These are phyloP conservation scores for Diutina scorzettiae DNA, from an alignment of 1,139 yeast species.

Conservation along the genomic window DNA sequence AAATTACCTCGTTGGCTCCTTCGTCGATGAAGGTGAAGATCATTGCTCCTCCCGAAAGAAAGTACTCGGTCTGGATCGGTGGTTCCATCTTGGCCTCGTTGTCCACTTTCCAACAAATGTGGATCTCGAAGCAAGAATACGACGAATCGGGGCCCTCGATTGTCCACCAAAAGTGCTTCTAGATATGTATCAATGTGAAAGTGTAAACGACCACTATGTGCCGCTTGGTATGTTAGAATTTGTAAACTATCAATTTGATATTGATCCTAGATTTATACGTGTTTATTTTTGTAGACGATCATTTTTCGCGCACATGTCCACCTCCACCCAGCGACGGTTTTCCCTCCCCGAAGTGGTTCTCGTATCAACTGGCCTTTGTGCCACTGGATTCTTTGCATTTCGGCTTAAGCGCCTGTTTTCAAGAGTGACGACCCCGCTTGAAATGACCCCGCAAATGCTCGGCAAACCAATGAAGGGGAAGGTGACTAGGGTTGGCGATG, in stretches of 20 bases:
- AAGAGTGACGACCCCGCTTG: background rate
- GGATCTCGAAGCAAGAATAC: constrained; percentile 99
- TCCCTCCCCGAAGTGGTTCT: constrained; percentile 3
- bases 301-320: too few relatives aligned
- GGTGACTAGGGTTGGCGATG: constrained; percentile 92
- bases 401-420: background rate
- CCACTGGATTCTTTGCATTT: background rate
- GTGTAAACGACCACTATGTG: too few relatives aligned
- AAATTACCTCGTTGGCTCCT: constrained; percentile 98
- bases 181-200: constrained; percentile 4
- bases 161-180: constrained; percentile 99
- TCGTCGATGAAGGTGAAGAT: constrained; percentile 99
- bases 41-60: constrained; percentile 99
- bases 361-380: background rate
- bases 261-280: too few relatives aligned
- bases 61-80: constrained; percentile 99
- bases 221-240: too few relatives aligned
- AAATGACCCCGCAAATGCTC: background rate
- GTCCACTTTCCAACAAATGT: constrained; percentile 99
- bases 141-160: constrained; percentile 99
- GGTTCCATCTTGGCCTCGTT: constrained; percentile 98
- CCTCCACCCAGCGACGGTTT: background rate
- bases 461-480: constrained; percentile 42
- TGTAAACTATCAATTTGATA: too few relatives aligned
- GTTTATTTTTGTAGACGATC: too few relatives aligned